Percentiles rank a stretch among this genome's conserved stretches.
Evolutionary conservation across 495 filamentous ascomycete genomes (phyloP).

Genomic region (Patellaria atrata): DNA sequence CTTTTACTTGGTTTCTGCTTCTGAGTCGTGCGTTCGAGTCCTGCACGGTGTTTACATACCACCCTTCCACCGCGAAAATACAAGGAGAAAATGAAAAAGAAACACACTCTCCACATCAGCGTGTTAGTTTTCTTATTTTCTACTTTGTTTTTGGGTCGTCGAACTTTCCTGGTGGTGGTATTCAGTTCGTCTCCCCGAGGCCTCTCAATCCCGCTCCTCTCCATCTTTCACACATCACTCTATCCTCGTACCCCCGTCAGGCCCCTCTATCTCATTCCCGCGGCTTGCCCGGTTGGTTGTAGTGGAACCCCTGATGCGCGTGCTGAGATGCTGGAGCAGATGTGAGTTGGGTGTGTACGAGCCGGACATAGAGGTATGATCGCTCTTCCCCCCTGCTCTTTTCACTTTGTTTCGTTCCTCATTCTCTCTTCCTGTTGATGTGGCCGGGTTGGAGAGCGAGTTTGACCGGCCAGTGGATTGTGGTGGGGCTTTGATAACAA

Average conservation of each 20-base stretch:
- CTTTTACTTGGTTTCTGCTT: conserved; percentile 18
- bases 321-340: conserved; percentile 9
- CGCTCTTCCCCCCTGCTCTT: conserved; percentile 23
- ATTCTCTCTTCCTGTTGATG: conserved; percentile 17
- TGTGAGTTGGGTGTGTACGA: conserved; percentile 5
- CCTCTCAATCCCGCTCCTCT: conserved; percentile 26
- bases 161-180: conserved; percentile 11
- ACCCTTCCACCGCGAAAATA: too few relatives aligned
- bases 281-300: conserved; percentile 25
- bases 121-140: conserved; percentile 1
- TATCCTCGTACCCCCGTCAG: conserved; percentile 11
- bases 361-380: conserved; percentile 30
- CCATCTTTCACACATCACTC: conserved; percentile 2
- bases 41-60: too few relatives aligned
- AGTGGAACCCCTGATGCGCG: conserved; percentile 18
- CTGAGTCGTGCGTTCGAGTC: too few relatives aligned
- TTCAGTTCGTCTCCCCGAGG: conserved; percentile 20
- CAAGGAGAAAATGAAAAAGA: too few relatives aligned
- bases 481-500: conserved; percentile 21
- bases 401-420: conserved; percentile 9
- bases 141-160: conserved; percentile 16
- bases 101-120: conserved; percentile 1
- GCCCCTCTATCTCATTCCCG: conserved; percentile 13
- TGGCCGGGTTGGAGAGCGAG: conserved; percentile 12
- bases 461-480: conserved; percentile 3